Conservation (phyloP, 495 filamentous ascomycete species). For the Trichoderma virens region DNA sequence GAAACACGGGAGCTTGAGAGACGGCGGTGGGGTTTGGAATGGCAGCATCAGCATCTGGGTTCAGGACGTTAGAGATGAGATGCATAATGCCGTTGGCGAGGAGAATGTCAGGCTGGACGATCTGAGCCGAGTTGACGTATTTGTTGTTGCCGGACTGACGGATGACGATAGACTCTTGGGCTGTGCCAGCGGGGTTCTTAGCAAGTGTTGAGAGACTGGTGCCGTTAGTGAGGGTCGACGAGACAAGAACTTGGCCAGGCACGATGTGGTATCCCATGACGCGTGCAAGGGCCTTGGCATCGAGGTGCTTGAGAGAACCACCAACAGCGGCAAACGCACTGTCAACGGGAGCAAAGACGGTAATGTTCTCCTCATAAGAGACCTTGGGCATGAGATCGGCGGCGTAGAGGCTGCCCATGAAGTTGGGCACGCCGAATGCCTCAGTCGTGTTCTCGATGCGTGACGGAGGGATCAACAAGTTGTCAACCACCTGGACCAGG, state of each 20-base stretch:
- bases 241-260: conserved; percentile 45
- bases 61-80: conserved; percentile 31
- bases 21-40: conserved; percentile 36
- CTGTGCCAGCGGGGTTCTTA: conserved; percentile 10
- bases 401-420: conserved; percentile 46
- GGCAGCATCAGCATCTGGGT: conserved; percentile 46
- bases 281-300: conserved; percentile 33
- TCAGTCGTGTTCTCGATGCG: conserved; percentile 43
- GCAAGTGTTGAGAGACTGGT: conserved; percentile 28
- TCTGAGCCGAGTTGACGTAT: conserved; percentile 32
- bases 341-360: conserved; percentile 57
- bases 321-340: conserved; percentile 54
- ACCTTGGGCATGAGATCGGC: conserved; percentile 37
- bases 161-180: conserved; percentile 45
- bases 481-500: conserved; percentile 59
- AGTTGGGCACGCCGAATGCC: conserved; percentile 45
- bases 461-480: conserved; percentile 46
- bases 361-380: conserved; percentile 40
- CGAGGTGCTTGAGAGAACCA: conserved; percentile 39
- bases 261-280: conserved; percentile 56
- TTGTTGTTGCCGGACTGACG: conserved; percentile 29
- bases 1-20: conserved; percentile 45
- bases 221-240: conserved; percentile 32
- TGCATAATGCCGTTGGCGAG: conserved; percentile 62
- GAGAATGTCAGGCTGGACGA: conserved; percentile 46